These are phyloP conservation scores for Malus fusca DNA, from an alignment of 306 rosid genomes.

Conservation along the genomic window DNA sequence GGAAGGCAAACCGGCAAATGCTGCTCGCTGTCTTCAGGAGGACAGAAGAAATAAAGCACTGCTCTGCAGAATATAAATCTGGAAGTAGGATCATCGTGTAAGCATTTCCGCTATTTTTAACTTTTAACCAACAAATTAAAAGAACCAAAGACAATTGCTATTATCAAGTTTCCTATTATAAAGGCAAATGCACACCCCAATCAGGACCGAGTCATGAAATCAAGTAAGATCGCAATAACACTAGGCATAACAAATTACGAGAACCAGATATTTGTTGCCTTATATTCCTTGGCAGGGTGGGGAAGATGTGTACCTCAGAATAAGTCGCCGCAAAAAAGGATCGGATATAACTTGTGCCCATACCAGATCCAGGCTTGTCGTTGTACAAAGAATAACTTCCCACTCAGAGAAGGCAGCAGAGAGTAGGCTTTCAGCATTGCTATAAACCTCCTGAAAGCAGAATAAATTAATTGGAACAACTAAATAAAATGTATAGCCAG, in stretches of 20 bases:
- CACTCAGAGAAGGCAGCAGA: slow-evolving; percentile 72
- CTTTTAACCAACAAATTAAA: background rate
- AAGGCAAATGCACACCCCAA: background rate
- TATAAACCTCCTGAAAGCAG: slow-evolving; percentile 51
- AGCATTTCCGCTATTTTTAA: slow-evolving; percentile 10
- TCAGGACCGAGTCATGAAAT: background rate
- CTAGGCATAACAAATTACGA: background rate
- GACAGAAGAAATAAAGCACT: slow-evolving; percentile 52
- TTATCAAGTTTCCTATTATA: background rate
- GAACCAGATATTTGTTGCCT: background rate
- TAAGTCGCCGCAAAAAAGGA: slow-evolving; percentile 81
- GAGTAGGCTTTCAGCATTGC: slow-evolving; percentile 71
- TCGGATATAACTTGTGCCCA: slow-evolving; percentile 91
- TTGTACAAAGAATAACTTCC: slow-evolving; percentile 78
- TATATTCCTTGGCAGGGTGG: background rate
- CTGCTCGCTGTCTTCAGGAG: slow-evolving; percentile 50
- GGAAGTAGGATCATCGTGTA: slow-evolving; percentile 27
- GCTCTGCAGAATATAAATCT: slow-evolving; percentile 95
- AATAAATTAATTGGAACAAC: slow-evolving; percentile 22
- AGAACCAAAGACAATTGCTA: background rate
- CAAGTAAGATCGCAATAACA: background rate
- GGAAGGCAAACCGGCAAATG: slow-evolving; percentile 77
- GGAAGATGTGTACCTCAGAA: slow-evolving; percentile 55
- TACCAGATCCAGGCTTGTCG: slow-evolving; percentile 71
- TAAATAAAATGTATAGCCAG: slow-evolving; percentile 6